These are phyloP conservation scores for Meyerozyma carpophila DNA, from an alignment of 1,139 yeast species.

Conservation along the genomic window DNA sequence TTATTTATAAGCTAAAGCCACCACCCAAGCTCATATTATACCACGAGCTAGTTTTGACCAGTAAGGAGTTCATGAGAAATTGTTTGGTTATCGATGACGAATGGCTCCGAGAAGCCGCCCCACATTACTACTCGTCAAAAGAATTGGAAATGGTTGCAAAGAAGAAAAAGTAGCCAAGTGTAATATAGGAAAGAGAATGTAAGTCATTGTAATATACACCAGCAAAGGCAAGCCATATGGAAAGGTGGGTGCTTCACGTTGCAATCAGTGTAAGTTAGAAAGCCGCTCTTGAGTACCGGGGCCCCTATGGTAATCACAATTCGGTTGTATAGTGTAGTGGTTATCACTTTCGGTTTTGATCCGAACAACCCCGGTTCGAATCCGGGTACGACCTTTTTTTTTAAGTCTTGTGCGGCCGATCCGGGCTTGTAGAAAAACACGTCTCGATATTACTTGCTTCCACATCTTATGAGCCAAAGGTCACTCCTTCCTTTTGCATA, in stretches of 20 bases:
- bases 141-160: constrained; percentile 12
- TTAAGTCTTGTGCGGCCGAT: constrained; percentile 9
- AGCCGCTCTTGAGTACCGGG: no score
- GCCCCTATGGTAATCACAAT: not conserved
- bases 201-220: not conserved
- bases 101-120: constrained; percentile 20
- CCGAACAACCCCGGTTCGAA: constrained; percentile 94
- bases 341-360: constrained; percentile 50
- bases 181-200: not conserved
- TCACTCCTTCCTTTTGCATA: constrained; percentile 45
- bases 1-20: constrained; percentile 54
- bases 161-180: not conserved
- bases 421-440: not conserved
- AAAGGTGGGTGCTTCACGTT: no score
- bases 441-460: not conserved
- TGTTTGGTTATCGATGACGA: constrained; percentile 27
- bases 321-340: constrained; percentile 48
- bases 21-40: constrained; percentile 70
- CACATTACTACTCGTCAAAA: constrained; percentile 18
- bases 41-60: constrained; percentile 80
- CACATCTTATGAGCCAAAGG: constrained; percentile 30
- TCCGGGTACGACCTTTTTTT: constrained; percentile 81
- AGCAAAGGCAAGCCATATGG: not conserved
- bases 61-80: constrained; percentile 85
- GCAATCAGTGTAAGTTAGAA: no score